These are phyloP conservation scores for Magnolia kwangsiensis DNA, from an alignment of 164 flowering plant genomes.

Conservation along the genomic window DNA sequence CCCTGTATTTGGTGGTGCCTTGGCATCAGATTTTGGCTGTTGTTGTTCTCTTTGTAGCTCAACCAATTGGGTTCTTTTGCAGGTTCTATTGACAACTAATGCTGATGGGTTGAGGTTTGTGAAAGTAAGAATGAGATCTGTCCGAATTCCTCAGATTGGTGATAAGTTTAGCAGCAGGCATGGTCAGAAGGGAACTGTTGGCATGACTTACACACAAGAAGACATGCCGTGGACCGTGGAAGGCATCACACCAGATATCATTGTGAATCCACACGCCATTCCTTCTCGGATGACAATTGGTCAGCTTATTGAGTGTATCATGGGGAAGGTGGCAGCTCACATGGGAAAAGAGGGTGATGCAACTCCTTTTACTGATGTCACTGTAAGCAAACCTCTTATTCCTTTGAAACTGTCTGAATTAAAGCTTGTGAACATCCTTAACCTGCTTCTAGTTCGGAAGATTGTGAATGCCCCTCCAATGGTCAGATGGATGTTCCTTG, in stretches of 20 bases:
- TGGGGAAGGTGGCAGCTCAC: conserved; percentile 98
- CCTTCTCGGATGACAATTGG: conserved; percentile 99
- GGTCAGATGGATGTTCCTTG: neutral
- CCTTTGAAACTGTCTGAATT: neutral
- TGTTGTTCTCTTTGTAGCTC: neutral
- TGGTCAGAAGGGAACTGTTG: conserved; percentile 18
- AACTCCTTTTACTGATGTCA: conserved; percentile 93
- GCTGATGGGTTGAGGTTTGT: conserved; percentile 97
- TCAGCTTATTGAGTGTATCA: conserved; percentile 95
- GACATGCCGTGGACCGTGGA: conserved; percentile 15
- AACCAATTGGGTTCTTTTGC: conserved; percentile 8
- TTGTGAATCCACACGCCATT: conserved; percentile 93
- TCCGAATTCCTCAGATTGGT: conserved; percentile 93
- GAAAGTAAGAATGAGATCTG: conserved; percentile 83
- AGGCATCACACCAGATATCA: conserved; percentile 13
- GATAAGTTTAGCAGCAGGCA: conserved; percentile 15
- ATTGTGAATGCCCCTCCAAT: neutral
- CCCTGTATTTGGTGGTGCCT: too few species aligned
- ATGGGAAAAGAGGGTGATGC: conserved; percentile 99
- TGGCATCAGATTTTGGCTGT: too few species aligned
- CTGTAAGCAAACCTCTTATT: conserved; percentile 45
- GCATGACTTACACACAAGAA: conserved; percentile 14
- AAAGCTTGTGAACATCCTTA: neutral
- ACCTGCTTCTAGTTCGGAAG: neutral
- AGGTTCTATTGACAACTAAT: conserved; percentile 92